Conservation (phyloP, 1,284 basidiomycete species). For the Cutaneotrichosporon arboriforme region DNA sequence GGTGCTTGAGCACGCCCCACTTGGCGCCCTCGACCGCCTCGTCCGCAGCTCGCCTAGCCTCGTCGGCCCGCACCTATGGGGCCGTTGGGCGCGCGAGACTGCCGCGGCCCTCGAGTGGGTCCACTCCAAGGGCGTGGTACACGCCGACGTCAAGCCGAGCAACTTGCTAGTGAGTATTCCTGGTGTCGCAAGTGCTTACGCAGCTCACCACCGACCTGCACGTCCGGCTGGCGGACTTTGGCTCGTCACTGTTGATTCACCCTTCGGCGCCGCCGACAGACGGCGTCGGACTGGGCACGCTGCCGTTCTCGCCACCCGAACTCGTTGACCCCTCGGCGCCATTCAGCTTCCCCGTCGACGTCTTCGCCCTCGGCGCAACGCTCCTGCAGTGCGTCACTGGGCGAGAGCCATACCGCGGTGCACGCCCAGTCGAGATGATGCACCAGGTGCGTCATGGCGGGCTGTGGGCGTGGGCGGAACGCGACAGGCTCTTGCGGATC, state of each 20-base stretch:
- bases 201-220: constrained; percentile 43
- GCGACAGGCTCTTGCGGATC: constrained; percentile 34
- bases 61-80: constrained; percentile 40
- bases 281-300: constrained; percentile 51
- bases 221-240: constrained; percentile 51
- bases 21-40: constrained; percentile 46
- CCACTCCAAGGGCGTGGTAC: constrained; percentile 48
- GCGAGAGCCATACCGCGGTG: constrained; percentile 49
- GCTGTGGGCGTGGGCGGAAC: constrained; percentile 51
- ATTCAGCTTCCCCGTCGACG: constrained; percentile 51
- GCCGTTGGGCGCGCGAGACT: constrained; percentile 47
- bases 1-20: constrained; percentile 46
- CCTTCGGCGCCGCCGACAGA: constrained; percentile 46
- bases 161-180: constrained; percentile 36
- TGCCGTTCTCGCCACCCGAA: constrained; percentile 53
- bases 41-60: constrained; percentile 42
- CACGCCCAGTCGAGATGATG: constrained; percentile 49
- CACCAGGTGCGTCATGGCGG: constrained; percentile 48
- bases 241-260: constrained; percentile 49
- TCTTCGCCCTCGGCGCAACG: constrained; percentile 52
- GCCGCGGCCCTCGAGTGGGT: constrained; percentile 47
- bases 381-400: constrained; percentile 50
- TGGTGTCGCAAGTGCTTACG: background rate
- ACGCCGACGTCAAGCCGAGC: constrained; percentile 51
- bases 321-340: constrained; percentile 44